Evolutionary conservation across 2,329 filamentous ascomycete genomes (phyloP).

Genomic region (Aspergillus novofumigatus): DNA sequence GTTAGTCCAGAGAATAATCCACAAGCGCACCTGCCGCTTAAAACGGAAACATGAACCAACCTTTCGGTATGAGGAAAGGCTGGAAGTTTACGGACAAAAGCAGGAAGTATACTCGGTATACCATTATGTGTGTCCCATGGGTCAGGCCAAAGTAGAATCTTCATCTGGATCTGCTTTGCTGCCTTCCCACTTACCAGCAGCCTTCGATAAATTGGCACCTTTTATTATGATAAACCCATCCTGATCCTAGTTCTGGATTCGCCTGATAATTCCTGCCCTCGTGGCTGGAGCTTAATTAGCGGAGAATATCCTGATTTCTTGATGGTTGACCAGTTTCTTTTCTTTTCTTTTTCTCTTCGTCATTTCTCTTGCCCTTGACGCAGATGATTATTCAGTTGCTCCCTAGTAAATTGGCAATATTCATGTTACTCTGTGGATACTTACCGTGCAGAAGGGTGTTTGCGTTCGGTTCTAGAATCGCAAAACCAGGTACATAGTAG

Average conservation of each 20-base stretch:
- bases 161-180: not conserved
- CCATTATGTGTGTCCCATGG: not conserved
- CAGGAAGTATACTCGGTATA: not conserved
- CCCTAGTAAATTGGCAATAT: not conserved
- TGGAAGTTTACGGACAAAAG: not conserved
- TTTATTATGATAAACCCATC: not conserved
- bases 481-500: not conserved
- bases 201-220: too few species aligned
- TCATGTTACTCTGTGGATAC: not conserved
- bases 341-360: too few species aligned
- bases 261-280: not conserved
- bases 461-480: too few species aligned
- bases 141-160: not conserved
- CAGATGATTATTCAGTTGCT: too few species aligned
- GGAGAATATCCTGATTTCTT: not conserved
- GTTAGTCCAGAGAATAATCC: not conserved
- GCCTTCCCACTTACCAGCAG: too few species aligned
- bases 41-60: not conserved
- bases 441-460: too few species aligned
- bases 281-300: not conserved
- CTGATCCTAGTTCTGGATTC: not conserved
- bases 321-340: too few species aligned
- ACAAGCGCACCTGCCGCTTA: slow-evolving; percentile 14
- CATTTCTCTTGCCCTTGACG: too few species aligned
- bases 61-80: not conserved